A percentile compares a stretch with the other conserved stretches of the same genome.
Conservation (phyloP, 139 green algal genomes). For the Chlamydomonas schloesseri region DNA sequence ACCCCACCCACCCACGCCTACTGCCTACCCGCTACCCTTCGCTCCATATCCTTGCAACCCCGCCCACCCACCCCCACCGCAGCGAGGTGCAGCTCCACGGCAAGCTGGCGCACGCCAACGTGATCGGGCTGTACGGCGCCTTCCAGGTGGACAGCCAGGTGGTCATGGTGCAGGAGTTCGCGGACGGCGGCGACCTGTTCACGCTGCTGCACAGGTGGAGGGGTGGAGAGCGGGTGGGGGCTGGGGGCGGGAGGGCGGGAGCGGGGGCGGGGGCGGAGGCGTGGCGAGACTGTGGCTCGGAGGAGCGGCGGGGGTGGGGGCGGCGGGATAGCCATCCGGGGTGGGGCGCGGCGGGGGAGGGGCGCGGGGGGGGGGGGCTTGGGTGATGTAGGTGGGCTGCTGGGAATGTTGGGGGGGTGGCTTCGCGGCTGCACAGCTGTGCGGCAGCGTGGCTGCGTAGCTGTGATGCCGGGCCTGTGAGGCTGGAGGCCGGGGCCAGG, state of each 20-base stretch:
- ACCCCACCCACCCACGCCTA: too few relatives aligned
- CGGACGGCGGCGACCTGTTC: conserved; percentile 63
- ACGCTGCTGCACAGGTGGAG: conserved; percentile 58
- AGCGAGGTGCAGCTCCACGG: conserved; percentile 69
- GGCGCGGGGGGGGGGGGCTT: too few relatives aligned
- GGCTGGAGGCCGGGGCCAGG: too few relatives aligned
- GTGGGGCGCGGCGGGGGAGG: too few relatives aligned
- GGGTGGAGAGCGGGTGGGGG: not conserved
- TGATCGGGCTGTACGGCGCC: conserved; percentile 69
- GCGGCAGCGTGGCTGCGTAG: too few relatives aligned
- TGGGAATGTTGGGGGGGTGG: too few relatives aligned
- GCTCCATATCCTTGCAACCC: not conserved
- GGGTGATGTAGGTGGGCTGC: too few relatives aligned
- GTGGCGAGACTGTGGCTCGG: not conserved
- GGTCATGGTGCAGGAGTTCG: conserved; percentile 68
- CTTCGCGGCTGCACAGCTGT: too few relatives aligned
- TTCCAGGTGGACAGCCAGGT: conserved; percentile 64
- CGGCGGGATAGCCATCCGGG: too few relatives aligned
- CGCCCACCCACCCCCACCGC: not conserved
- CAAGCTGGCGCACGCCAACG: conserved; percentile 64
- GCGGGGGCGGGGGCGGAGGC: not conserved
- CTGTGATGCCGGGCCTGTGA: too few relatives aligned
- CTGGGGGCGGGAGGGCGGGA: not conserved
- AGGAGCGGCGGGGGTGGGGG: too few relatives aligned
- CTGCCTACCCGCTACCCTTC: not conserved